phyloP scores from a whole-genome alignment of 163 green algal species.

The Prototheca cutis region DNA sequence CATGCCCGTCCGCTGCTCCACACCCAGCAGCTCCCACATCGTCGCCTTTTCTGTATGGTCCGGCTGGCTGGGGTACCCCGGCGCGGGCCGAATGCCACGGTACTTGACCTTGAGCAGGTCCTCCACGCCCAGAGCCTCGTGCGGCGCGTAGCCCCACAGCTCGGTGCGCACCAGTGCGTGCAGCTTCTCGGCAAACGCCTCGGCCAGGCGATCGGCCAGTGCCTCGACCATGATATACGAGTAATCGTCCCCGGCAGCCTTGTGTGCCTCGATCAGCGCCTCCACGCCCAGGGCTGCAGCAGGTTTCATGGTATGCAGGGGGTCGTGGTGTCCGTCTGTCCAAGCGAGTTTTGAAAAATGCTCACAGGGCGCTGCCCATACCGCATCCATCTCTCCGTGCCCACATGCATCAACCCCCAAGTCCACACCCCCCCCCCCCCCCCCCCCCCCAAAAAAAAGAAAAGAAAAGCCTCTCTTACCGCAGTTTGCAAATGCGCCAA shows the following conservation, averaged over 20 bases:
- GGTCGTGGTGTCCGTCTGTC: no score
- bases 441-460: no score
- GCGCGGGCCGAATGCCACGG: conserved; percentile 90
- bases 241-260: conserved; percentile 73
- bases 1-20: conserved; percentile 64
- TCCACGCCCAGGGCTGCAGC: conserved; percentile 77
- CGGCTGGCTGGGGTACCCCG: conserved; percentile 94
- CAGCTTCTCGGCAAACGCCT: conserved; percentile 92
- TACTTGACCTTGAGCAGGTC: conserved; percentile 99
- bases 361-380: no score
- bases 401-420: no score
- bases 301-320: no score
- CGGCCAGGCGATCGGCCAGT: conserved; percentile 88
- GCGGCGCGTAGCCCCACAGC: conserved; percentile 84
- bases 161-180: conserved; percentile 79
- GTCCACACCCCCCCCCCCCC: no score
- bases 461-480: no score
- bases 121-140: conserved; percentile 74
- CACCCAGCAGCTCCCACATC: conserved; percentile 92
- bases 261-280: conserved; percentile 66
- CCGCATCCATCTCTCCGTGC: no score
- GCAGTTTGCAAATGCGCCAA: conserved; percentile 90
- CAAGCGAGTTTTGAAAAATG: no score
- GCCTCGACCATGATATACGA: conserved; percentile 97
- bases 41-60: conserved; percentile 96